Percentiles rank a stretch among this genome's conserved stretches.
phyloP scores from a whole-genome alignment of 108 stramenopile genomes.

The Cyclotella choctawhatcheeana region DNA sequence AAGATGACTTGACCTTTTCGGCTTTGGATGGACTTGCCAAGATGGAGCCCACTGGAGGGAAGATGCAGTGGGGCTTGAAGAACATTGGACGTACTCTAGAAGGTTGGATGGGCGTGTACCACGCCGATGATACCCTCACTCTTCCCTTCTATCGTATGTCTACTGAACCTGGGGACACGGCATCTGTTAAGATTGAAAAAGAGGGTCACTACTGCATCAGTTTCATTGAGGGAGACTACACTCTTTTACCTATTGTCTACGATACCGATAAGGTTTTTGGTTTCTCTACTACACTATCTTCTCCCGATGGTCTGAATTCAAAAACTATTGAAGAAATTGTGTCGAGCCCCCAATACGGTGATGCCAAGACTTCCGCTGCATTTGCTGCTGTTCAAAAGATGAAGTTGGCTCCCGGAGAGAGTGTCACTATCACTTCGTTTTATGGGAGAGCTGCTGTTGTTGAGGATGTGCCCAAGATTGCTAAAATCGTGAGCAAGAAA shows the following conservation, averaged over 20 bases:
- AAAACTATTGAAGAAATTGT: slow-evolving; percentile 75
- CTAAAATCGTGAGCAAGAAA: slow-evolving; percentile 62
- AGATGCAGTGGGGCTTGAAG: slow-evolving; percentile 81
- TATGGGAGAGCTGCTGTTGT: slow-evolving; percentile 86
- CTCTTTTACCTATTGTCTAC: slow-evolving; percentile 88
- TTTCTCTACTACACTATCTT: slow-evolving; percentile 71
- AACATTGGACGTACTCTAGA: slow-evolving; percentile 95
- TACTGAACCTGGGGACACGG: slow-evolving; percentile 86
- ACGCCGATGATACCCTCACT: slow-evolving; percentile 76
- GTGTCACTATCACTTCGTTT: slow-evolving; percentile 79
- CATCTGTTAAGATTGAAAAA: slow-evolving; percentile 86
- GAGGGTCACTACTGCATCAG: slow-evolving; percentile 92
- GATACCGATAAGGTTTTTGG: slow-evolving; percentile 94
- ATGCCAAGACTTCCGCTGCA: slow-evolving; percentile 92
- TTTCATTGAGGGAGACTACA: slow-evolving; percentile 72
- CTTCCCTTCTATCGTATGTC: slow-evolving; percentile 95
- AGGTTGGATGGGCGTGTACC: slow-evolving; percentile 97
- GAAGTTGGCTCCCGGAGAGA: slow-evolving; percentile 75
- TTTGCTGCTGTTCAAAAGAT: slow-evolving; percentile 84
- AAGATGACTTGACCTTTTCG: slow-evolving; percentile 64
- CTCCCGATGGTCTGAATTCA: slow-evolving; percentile 63
- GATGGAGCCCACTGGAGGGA: slow-evolving; percentile 88
- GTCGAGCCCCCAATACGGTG: slow-evolving; percentile 81
- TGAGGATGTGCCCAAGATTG: slow-evolving; percentile 72
- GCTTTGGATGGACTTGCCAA: slow-evolving; percentile 90